phyloP scores from a whole-genome alignment of 2,329 filamentous ascomycete species.

The Gnomoniopsis sp. region DNA sequence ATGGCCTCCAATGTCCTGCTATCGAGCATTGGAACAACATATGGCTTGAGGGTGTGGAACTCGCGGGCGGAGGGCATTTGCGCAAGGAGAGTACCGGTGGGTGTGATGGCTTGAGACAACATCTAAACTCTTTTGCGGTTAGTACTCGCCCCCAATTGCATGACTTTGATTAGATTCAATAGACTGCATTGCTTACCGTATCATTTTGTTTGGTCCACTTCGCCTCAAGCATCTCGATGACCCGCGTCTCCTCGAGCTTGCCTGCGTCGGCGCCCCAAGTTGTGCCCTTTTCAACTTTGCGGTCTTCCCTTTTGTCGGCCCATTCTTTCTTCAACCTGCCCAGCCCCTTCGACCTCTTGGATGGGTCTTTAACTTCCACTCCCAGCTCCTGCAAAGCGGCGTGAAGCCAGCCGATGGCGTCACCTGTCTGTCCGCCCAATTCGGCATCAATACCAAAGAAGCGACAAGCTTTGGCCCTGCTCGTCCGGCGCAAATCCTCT shows the following conservation, averaged over 20 bases:
- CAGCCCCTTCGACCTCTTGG: slow-evolving; percentile 54
- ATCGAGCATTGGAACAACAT: slow-evolving; percentile 62
- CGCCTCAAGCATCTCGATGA: slow-evolving; percentile 79
- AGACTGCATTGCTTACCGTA: slow-evolving; percentile 56
- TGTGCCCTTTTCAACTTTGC: slow-evolving; percentile 68
- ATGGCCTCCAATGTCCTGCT: slow-evolving; percentile 60
- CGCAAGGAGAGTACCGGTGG: slow-evolving; percentile 66
- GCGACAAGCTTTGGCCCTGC: slow-evolving; percentile 79
- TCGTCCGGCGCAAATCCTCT: slow-evolving; percentile 69
- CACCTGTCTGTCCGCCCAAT: slow-evolving; percentile 73
- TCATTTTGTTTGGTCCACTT: slow-evolving; percentile 96
- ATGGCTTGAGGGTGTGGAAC: slow-evolving; percentile 71
- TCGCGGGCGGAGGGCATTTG: slow-evolving; percentile 86
- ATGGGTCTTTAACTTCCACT: slow-evolving; percentile 46
- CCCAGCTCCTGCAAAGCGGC: slow-evolving; percentile 76
- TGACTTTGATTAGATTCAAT: not conserved
- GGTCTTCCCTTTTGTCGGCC: slow-evolving; percentile 75
- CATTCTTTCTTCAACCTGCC: slow-evolving; percentile 69
- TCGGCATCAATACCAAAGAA: slow-evolving; percentile 93
- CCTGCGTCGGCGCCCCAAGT: slow-evolving; percentile 83
- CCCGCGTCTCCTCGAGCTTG: slow-evolving; percentile 75
- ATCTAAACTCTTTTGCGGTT: slow-evolving; percentile 51
- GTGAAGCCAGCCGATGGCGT: slow-evolving; percentile 81
- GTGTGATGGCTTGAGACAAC: slow-evolving; percentile 74
- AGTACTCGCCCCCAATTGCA: not conserved